Percentiles rank a stretch among this genome's conserved stretches.
These are phyloP conservation scores for Massarina eburnea DNA, from an alignment of 2,329 filamentous ascomycete species.

Conservation along the genomic window DNA sequence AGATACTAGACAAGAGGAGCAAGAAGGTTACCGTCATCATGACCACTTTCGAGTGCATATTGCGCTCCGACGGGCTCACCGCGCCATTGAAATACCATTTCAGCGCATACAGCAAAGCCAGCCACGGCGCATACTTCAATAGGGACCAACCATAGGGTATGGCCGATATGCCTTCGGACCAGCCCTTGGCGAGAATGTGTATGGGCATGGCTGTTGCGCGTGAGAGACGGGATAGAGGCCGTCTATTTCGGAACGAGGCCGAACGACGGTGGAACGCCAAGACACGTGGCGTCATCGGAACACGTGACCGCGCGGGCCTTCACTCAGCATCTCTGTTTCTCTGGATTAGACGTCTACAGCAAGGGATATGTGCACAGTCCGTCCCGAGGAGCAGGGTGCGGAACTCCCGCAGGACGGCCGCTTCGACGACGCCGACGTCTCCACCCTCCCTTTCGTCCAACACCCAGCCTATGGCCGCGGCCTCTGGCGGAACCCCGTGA, in stretches of 20 bases:
- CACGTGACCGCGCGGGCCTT: slow-evolving; percentile 7
- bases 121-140: slow-evolving; percentile 55
- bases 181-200: slow-evolving; percentile 57
- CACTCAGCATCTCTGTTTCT: no score
- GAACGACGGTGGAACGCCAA: slow-evolving; percentile 15
- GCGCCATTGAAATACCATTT: slow-evolving; percentile 81
- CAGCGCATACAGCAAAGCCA: slow-evolving; percentile 56
- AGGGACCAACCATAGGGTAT: slow-evolving; percentile 57
- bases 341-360: no score
- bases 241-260: slow-evolving; percentile 19
- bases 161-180: slow-evolving; percentile 56
- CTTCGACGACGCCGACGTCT: slow-evolving; percentile 54
- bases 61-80: slow-evolving; percentile 71
- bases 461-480: slow-evolving; percentile 62
- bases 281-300: slow-evolving; percentile 3
- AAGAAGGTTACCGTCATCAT: slow-evolving; percentile 72
- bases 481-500: slow-evolving; percentile 62
- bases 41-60: slow-evolving; percentile 91
- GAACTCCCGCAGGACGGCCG: slow-evolving; percentile 15
- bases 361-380: no score
- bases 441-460: slow-evolving; percentile 59
- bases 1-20: no score
- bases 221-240: slow-evolving; percentile 5
- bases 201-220: slow-evolving; percentile 58
- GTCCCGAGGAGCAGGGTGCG: no score